Evolutionary conservation across 2,329 filamentous ascomycete genomes (phyloP).

Genomic region (Cytospora chrysosperma): DNA sequence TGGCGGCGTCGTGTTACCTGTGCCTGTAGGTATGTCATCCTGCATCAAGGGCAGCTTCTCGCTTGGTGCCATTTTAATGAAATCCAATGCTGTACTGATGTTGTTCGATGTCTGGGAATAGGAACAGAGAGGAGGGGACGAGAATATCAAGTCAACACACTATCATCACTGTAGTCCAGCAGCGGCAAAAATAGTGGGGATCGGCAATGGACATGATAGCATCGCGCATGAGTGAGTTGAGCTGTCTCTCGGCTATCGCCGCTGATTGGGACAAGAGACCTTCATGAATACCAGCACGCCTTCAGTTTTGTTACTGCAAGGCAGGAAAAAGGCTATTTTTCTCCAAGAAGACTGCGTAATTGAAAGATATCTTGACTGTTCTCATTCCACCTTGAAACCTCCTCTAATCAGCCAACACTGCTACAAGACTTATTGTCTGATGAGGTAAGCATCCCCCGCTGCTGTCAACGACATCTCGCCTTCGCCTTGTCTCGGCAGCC

Average conservation of each 20-base stretch:
- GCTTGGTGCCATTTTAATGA: slow-evolving; percentile 28
- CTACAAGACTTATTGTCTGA: neutral
- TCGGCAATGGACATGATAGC: slow-evolving; percentile 3
- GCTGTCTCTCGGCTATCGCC: slow-evolving; percentile 6
- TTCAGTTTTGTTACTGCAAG: too few species aligned
- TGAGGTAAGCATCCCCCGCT: neutral
- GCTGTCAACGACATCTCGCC: neutral
- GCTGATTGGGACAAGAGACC: neutral
- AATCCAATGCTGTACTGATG: neutral
- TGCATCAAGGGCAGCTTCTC: slow-evolving; percentile 37
- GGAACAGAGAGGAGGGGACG: neutral
- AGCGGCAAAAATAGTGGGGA: neutral
- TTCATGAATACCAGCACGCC: neutral
- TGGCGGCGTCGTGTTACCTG: neutral
- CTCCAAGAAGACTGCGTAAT: neutral
- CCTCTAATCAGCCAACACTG: too few species aligned
- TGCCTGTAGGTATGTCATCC: slow-evolving; percentile 25
- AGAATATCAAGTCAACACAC: too few species aligned
- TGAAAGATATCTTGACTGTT: neutral
- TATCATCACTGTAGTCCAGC: neutral
- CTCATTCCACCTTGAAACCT: too few species aligned
- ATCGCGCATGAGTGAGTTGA: neutral
- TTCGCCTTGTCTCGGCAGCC: neutral
- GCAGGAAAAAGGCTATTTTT: too few species aligned
- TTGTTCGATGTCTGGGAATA: neutral